phyloP scores from a whole-genome alignment of 2,329 filamentous ascomycete species.

The Cercospora sp. region DNA sequence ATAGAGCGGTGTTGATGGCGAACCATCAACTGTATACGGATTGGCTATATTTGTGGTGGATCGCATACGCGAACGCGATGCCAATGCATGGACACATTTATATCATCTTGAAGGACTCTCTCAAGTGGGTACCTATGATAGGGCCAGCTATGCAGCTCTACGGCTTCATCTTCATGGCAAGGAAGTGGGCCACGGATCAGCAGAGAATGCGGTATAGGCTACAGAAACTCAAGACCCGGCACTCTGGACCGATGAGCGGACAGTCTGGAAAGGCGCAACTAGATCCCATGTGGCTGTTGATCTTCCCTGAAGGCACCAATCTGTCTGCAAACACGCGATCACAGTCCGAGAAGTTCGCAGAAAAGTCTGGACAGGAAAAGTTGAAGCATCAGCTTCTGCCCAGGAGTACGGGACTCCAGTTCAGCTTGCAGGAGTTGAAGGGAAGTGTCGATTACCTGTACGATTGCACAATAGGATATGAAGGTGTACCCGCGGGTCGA shows the following conservation, averaged over 20 bases:
- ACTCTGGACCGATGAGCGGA: conserved; percentile 41
- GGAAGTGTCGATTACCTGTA: conserved; percentile 78
- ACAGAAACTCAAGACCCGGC: conserved; percentile 63
- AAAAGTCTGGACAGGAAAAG: conserved; percentile 70
- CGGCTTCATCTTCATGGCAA: conserved; percentile 89
- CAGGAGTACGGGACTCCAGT: conserved; percentile 76
- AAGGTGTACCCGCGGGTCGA: conserved; percentile 78
- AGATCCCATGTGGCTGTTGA: conserved; percentile 80
- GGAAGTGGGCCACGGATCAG: conserved; percentile 80
- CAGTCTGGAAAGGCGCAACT: conserved; percentile 31
- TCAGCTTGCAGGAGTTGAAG: conserved; percentile 74
- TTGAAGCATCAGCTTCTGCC: conserved; percentile 72
- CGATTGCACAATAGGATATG: conserved; percentile 93
- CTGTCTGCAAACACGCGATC: conserved; percentile 69
- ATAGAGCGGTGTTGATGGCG: conserved; percentile 76
- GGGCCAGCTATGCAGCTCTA: conserved; percentile 83
- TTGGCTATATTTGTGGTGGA: conserved; percentile 95
- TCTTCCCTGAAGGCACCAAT: conserved; percentile 88
- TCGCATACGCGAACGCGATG: conserved; percentile 65
- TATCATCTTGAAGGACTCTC: conserved; percentile 85
- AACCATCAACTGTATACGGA: conserved; percentile 79
- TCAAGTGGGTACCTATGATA: conserved; percentile 79
- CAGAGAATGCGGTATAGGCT: conserved; percentile 72
- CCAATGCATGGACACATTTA: conserved; percentile 81
- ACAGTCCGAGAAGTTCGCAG: conserved; percentile 72